These are phyloP conservation scores for Plantago elongata DNA, from an alignment of 257 asterid species.

Conservation along the genomic window DNA sequence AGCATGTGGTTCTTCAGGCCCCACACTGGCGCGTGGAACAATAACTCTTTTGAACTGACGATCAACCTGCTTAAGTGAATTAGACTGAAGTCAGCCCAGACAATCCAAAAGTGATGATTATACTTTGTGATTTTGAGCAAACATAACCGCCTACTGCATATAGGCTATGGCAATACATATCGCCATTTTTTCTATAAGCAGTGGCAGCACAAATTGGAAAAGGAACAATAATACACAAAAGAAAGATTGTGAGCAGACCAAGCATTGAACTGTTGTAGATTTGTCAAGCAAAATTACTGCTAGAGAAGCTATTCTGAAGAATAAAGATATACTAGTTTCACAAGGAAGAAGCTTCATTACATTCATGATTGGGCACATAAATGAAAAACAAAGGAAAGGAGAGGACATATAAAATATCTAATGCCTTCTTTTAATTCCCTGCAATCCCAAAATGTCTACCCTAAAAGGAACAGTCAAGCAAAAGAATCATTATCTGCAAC, in stretches of 20 bases:
- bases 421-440: conserved; percentile 1
- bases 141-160: not conserved
- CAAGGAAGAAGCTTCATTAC: not conserved
- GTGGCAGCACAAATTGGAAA: not conserved
- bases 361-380: not conserved
- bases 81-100: conserved; percentile 19
- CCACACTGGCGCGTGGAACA: conserved; percentile 72
- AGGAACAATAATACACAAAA: conserved; percentile 11
- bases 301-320: not conserved
- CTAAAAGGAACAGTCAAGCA: conserved; percentile 3
- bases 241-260: not conserved
- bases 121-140: not conserved
- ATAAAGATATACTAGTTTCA: not conserved
- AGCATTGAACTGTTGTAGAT: conserved; percentile 1
- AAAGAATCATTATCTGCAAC: conserved; percentile 7
- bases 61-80: conserved; percentile 22
- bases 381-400: not conserved
- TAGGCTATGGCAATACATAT: not conserved
- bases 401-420: not conserved
- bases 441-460: conserved; percentile 5
- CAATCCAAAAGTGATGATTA: conserved; percentile 6
- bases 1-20: conserved; percentile 99
- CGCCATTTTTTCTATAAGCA: too few species aligned
- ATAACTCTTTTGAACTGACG: conserved; percentile 37
- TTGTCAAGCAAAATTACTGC: not conserved